phyloP scores from a whole-genome alignment of 116 monocot genomes.

The Papilionanthe hybrid region DNA sequence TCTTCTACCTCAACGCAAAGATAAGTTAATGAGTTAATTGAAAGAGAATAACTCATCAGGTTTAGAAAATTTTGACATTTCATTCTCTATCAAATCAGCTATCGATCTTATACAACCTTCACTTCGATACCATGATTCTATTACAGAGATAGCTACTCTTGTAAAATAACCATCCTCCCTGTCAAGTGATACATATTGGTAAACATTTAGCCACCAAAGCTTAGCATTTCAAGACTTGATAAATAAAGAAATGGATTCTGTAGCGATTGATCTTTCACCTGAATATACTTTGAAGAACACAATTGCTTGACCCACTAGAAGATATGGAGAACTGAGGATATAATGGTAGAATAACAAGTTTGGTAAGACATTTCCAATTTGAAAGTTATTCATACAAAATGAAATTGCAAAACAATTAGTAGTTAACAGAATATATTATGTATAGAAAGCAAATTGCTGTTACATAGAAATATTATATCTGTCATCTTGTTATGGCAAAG shows the following conservation, averaged over 20 bases:
- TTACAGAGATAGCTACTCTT: conserved; percentile 74
- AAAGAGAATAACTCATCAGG: conserved; percentile 46
- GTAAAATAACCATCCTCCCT: conserved; percentile 81
- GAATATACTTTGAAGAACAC: conserved; percentile 64
- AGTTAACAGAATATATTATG: no score
- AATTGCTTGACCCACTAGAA: conserved; percentile 89
- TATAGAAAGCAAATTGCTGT: background rate
- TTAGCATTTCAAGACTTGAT: background rate
- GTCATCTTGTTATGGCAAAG: background rate
- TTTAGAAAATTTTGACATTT: conserved; percentile 49
- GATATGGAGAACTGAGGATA: conserved; percentile 96
- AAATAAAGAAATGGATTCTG: background rate
- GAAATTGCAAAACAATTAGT: background rate
- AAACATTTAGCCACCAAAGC: background rate
- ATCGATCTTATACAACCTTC: conserved; percentile 83
- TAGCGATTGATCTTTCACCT: conserved; percentile 28
- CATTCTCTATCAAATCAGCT: conserved; percentile 80
- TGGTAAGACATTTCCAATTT: conserved; percentile 35
- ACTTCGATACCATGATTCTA: conserved; percentile 90
- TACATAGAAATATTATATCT: background rate
- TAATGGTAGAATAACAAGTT: conserved; percentile 84
- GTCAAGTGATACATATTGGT: conserved; percentile 7
- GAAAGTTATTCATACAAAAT: background rate
- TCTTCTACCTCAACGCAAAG: background rate
- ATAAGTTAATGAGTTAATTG: background rate